A percentile compares a stretch with the other conserved stretches of the same genome.
Evolutionary conservation across 2,329 filamentous ascomycete species (phyloP).

Genomic region (Cryphonectria naterciae): DNA sequence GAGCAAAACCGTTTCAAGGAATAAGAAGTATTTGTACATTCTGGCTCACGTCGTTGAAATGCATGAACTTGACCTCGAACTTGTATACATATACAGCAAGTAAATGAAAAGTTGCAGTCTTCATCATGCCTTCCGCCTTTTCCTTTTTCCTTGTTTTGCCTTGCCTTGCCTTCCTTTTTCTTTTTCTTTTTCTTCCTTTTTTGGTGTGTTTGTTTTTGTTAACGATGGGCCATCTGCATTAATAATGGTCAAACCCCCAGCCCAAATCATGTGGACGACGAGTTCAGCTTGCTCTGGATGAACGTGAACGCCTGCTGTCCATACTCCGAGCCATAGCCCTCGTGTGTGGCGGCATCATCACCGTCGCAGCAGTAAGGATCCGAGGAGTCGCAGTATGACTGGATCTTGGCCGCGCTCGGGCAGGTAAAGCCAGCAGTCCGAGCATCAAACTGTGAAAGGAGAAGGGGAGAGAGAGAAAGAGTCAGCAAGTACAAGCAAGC

Average conservation of each 20-base stretch:
- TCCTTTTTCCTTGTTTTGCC: too few relatives aligned
- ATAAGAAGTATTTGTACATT: background rate
- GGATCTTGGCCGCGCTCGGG: conserved; percentile 56
- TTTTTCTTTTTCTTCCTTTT: too few relatives aligned
- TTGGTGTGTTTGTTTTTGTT: too few relatives aligned
- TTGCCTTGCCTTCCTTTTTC: too few relatives aligned
- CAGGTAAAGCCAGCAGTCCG: conserved; percentile 59
- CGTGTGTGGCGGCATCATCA: conserved; percentile 56
- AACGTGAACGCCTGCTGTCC: conserved; percentile 59
- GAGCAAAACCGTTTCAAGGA: background rate
- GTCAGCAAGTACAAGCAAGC: too few relatives aligned
- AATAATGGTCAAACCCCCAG: background rate
- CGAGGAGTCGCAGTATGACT: conserved; percentile 62
- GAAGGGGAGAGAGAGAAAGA: background rate
- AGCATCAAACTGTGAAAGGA: conserved; percentile 54
- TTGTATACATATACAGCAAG: background rate
- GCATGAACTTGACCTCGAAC: background rate
- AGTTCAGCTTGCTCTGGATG: conserved; percentile 53
- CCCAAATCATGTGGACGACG: background rate
- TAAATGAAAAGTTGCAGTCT: background rate
- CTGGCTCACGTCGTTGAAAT: background rate
- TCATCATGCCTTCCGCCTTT: too few relatives aligned
- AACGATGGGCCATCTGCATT: too few relatives aligned
- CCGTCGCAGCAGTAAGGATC: conserved; percentile 68
- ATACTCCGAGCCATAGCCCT: conserved; percentile 61